Conservation (phyloP, 2,329 filamentous ascomycete species). For the Pleoardoris graminearum region DNA sequence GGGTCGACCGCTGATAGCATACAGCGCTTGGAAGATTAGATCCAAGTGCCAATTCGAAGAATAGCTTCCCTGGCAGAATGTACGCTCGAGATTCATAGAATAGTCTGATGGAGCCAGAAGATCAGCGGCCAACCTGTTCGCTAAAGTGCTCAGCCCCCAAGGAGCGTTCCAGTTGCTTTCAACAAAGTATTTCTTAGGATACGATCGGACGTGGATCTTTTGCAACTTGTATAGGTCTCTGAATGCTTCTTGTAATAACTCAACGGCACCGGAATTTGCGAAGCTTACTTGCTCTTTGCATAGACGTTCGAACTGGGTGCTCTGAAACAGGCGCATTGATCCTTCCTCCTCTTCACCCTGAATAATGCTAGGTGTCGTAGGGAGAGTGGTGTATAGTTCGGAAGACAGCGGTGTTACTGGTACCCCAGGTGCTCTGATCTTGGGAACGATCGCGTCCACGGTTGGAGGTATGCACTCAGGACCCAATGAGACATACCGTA, state of each 20-base stretch:
- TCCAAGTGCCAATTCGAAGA: not conserved
- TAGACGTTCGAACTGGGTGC: not conserved
- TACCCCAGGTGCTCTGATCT: too few relatives aligned
- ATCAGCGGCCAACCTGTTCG: too few relatives aligned
- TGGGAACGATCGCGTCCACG: not conserved
- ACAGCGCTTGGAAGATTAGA: not conserved
- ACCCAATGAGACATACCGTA: not conserved
- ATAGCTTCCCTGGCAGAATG: not conserved
- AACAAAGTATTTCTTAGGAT: not conserved
- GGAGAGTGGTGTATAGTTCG: too few relatives aligned
- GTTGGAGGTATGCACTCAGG: not conserved
- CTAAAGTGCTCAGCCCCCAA: not conserved
- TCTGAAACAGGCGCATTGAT: too few relatives aligned
- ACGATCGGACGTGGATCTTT: not conserved
- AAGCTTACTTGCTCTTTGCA: not conserved
- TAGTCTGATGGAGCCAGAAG: not conserved
- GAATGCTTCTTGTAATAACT: not conserved
- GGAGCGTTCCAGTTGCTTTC: not conserved
- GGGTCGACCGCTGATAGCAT: not conserved
- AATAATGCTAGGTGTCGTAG: too few relatives aligned
- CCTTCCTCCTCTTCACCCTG: too few relatives aligned
- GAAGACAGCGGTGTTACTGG: too few relatives aligned
- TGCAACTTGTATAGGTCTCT: not conserved
- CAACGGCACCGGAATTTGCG: not conserved
- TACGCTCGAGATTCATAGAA: not conserved